Base-by-base conservation (phyloP, 2,329 filamentous ascomycete species). In the Verticillium alfalfae region DNA sequence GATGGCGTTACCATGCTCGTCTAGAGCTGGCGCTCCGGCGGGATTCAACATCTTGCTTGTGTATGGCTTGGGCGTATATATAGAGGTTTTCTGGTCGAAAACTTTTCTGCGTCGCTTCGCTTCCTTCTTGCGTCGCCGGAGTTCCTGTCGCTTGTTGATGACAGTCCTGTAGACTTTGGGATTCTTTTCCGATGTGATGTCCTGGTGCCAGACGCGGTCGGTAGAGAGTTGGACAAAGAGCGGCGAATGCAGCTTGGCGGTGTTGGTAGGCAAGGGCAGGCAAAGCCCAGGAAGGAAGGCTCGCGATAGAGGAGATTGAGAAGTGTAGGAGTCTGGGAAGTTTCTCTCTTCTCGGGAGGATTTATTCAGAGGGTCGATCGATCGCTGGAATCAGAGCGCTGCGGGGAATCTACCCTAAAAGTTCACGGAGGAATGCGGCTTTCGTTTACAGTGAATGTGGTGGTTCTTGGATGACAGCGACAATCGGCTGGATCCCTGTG, bases 231-330 rank as follows among this genome's bases (percentile, higher is more conserved):
- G 83, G 74, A 88, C 79, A 75, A 89, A 88, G 69, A 90, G 83
- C 77, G 86, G 86, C 67, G 87, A 90, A 87, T 90, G 87, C 87
- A 87, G 81, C 73, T 87, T 88, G 83, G 73, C 85, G 84, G 76
- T 76, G 45, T 22, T 52, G 18, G n/a, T 26, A 26, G 45, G 61
- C 22, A 52, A 52, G 45, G 45, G 45, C 45, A 52, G 18, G 12
- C 45, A 26, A 52, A 52, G 45, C 45, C 45, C 54, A 34, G 15
- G 54, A 34, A 13, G 54, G 26, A n/a, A 56, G 34, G 16, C 7
- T 16, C 31, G 54, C 26, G 13, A 56, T 31, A 34, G 54, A 16
- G 34, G 15, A 16, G 49, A 15, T 34, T 55, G 39, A 56, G 34
- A 61, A 37, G 45, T 52, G 5, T 31, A 31, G 26, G 26, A 31